Conservation (phyloP, 306 rosid species). For the Canavalia gladiata region DNA sequence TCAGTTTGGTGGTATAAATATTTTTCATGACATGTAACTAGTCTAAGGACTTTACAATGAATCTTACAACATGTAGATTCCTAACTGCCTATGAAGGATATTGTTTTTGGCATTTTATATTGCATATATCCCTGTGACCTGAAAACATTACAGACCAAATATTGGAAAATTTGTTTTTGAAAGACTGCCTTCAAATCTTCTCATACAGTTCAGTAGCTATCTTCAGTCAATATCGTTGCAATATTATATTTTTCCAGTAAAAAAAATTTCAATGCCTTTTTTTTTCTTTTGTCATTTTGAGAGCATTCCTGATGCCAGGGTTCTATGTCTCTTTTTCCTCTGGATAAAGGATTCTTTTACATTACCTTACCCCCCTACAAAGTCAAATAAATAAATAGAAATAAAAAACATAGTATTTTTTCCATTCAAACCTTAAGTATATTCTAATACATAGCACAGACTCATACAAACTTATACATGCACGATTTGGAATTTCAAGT, state of each 20-base stretch:
- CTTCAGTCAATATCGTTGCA: slow-evolving; percentile 3
- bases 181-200: slow-evolving; percentile 27
- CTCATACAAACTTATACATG: slow-evolving; percentile 31
- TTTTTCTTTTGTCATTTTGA: slow-evolving; percentile 14
- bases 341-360: slow-evolving; percentile 16
- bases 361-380: background rate
- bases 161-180: background rate
- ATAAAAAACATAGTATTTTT: background rate
- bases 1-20: slow-evolving; percentile 36
- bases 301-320: background rate
- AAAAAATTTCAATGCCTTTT: background rate
- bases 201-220: slow-evolving; percentile 2
- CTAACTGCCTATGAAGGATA: slow-evolving; percentile 1
- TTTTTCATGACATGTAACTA: background rate
- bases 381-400: background rate
- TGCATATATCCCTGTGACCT: background rate
- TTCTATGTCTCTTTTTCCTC: slow-evolving; percentile 17
- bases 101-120: slow-evolving; percentile 25
- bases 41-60: slow-evolving; percentile 32
- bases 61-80: background rate
- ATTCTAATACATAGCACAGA: slow-evolving; percentile 11
- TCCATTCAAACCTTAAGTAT: slow-evolving; percentile 20
- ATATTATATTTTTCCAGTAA: background rate
- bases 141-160: background rate
- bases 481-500: slow-evolving; percentile 49